Conservation (phyloP, 192 early-diverging fungal species). For the Linnemannia elongata region DNA sequence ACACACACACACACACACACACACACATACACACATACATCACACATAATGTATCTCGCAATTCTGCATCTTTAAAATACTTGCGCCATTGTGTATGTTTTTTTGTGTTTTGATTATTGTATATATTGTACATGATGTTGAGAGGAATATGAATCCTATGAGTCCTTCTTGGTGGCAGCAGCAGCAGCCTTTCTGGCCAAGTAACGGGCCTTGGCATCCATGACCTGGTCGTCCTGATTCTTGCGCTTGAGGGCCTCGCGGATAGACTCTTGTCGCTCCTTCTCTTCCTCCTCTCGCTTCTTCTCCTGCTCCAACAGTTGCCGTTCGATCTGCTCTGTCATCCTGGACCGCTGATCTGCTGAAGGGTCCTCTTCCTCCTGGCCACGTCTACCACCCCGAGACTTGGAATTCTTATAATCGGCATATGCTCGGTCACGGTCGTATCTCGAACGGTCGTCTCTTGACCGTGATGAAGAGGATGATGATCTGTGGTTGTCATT, state of each 20-base stretch:
- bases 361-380: slow-evolving; percentile 20
- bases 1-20: not conserved
- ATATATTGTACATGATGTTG: not conserved
- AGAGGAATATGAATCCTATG: not conserved
- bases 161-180: slow-evolving; percentile 13
- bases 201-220: slow-evolving; percentile 66
- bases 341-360: slow-evolving; percentile 43
- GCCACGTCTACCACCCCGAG: slow-evolving; percentile 15
- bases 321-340: slow-evolving; percentile 62
- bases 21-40: not conserved
- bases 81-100: not conserved
- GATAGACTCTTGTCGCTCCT: slow-evolving; percentile 63
- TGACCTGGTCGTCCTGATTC: slow-evolving; percentile 62
- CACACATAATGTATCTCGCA: slow-evolving; percentile 8
- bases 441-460: slow-evolving; percentile 21
- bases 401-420: slow-evolving; percentile 61
- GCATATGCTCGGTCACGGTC: slow-evolving; percentile 58
- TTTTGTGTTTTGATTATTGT: not conserved
- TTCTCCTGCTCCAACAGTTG: slow-evolving; percentile 66
- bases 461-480: slow-evolving; percentile 26
- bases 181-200: slow-evolving; percentile 59
- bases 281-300: slow-evolving; percentile 64
- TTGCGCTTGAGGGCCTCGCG: slow-evolving; percentile 58
- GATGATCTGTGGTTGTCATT: not conserved
- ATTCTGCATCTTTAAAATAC: not conserved